phyloP scores from a whole-genome alignment of 192 early-diverging fungal species.

The Coemansia sp. region DNA sequence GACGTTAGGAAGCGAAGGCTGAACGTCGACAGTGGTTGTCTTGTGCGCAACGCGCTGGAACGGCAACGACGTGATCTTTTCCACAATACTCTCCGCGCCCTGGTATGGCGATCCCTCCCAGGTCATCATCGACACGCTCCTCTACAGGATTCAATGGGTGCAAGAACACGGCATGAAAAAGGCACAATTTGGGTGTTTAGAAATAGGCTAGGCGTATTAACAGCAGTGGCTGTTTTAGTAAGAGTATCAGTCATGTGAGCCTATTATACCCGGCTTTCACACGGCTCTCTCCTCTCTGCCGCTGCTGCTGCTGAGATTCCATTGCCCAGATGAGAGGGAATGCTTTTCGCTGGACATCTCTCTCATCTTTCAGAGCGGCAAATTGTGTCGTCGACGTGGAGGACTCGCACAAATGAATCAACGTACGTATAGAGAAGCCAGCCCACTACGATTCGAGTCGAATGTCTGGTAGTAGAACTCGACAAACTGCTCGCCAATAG shows the following conservation, averaged over 20 bases:
- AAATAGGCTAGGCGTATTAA: too few relatives aligned
- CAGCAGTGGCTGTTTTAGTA: too few relatives aligned
- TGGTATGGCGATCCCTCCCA: slow-evolving; percentile 74
- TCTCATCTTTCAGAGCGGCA: not conserved
- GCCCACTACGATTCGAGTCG: slow-evolving; percentile 64
- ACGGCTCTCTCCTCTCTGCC: too few relatives aligned
- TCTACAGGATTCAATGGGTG: slow-evolving; percentile 48
- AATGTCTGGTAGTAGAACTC: slow-evolving; percentile 89
- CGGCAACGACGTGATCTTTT: slow-evolving; percentile 76
- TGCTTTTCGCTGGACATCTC: too few relatives aligned
- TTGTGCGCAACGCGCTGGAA: slow-evolving; percentile 74
- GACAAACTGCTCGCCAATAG: slow-evolving; percentile 70
- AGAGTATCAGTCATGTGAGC: too few relatives aligned
- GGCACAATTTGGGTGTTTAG: not conserved
- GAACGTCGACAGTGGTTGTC: slow-evolving; percentile 77
- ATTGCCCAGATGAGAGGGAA: too few relatives aligned
- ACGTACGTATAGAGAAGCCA: slow-evolving; percentile 81
- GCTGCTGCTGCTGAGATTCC: too few relatives aligned
- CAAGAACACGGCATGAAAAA: not conserved
- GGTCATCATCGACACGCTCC: slow-evolving; percentile 76
- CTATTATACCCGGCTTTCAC: too few relatives aligned
- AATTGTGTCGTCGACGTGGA: not conserved
- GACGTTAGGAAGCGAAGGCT: slow-evolving; percentile 63
- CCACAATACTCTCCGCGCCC: slow-evolving; percentile 66
- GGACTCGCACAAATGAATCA: not conserved